phyloP scores from a whole-genome alignment of 495 filamentous ascomycete genomes.

The Polyplosphaeria fusca region DNA sequence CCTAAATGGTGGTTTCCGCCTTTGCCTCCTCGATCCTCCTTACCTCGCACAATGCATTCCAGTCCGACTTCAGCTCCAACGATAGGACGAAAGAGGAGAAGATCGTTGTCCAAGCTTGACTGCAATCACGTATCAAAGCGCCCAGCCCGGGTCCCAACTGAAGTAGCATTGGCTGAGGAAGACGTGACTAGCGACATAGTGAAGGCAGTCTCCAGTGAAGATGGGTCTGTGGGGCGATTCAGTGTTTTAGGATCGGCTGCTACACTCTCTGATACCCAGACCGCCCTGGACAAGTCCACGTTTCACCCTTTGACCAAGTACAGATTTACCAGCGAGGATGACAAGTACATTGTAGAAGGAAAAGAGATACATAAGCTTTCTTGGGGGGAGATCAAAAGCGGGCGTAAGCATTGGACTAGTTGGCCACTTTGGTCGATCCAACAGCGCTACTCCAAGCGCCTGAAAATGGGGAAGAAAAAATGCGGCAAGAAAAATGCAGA shows the following conservation, averaged over 20 bases:
- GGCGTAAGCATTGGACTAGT: background rate
- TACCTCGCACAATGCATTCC: background rate
- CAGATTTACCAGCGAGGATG: constrained; percentile 1
- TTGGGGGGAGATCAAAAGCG: background rate
- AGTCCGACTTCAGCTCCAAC: background rate
- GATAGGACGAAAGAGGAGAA: constrained; percentile 1
- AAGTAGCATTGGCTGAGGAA: background rate
- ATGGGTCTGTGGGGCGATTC: no score
- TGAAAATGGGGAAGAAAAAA: background rate
- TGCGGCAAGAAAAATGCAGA: no score
- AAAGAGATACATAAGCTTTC: background rate
- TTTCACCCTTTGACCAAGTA: no score
- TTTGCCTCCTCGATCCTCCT: constrained; percentile 1
- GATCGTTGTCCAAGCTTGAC: background rate
- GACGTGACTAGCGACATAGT: background rate
- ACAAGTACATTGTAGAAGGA: background rate
- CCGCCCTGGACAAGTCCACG: no score
- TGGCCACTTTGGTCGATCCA: background rate
- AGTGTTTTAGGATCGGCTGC: no score
- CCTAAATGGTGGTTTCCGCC: constrained; percentile 18
- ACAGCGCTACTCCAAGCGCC: background rate
- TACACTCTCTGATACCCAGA: no score
- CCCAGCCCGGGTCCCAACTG: background rate
- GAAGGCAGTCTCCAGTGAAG: background rate
- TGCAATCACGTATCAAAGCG: background rate